Conservation (phyloP, 169 alveolate genomes). For the Ichthyophthirius multifiliis region DNA sequence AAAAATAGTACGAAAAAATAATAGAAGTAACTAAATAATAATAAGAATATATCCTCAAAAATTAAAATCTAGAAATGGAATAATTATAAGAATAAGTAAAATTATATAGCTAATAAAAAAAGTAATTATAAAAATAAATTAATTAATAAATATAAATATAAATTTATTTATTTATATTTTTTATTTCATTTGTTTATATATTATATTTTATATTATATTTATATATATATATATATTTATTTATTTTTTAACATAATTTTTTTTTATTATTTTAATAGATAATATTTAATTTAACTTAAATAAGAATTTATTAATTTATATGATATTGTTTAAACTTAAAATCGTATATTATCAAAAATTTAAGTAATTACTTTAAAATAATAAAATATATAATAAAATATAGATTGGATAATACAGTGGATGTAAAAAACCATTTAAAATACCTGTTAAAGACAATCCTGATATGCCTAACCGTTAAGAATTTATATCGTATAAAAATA, state of each 20-base stretch:
- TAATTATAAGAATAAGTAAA: slow-evolving; percentile 16
- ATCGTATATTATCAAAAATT: slow-evolving; percentile 23
- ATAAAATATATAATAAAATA: neutral
- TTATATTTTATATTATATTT: too few relatives aligned
- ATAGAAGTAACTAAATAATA: neutral
- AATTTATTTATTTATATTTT: neutral
- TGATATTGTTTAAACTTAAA: slow-evolving; percentile 9
- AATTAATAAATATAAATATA: neutral
- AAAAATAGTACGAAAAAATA: slow-evolving; percentile 8
- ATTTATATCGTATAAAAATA: neutral
- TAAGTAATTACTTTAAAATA: neutral
- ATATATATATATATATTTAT: too few relatives aligned
- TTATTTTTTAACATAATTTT: neutral
- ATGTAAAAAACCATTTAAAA: slow-evolving; percentile 31
- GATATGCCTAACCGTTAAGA: slow-evolving; percentile 8
- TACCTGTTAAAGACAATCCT: slow-evolving; percentile 35
- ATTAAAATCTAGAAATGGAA: slow-evolving; percentile 37
- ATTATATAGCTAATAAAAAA: slow-evolving; percentile 26
- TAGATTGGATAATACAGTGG: slow-evolving; percentile 31
- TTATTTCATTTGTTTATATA: neutral
- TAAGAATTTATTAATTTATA: slow-evolving; percentile 19
- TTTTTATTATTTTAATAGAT: neutral
- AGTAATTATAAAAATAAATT: neutral
- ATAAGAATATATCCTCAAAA: slow-evolving; percentile 21
- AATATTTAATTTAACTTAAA: neutral